These are phyloP conservation scores for Suhomyces bribrorum DNA, from an alignment of 1,139 yeast genomes.

Conservation along the genomic window DNA sequence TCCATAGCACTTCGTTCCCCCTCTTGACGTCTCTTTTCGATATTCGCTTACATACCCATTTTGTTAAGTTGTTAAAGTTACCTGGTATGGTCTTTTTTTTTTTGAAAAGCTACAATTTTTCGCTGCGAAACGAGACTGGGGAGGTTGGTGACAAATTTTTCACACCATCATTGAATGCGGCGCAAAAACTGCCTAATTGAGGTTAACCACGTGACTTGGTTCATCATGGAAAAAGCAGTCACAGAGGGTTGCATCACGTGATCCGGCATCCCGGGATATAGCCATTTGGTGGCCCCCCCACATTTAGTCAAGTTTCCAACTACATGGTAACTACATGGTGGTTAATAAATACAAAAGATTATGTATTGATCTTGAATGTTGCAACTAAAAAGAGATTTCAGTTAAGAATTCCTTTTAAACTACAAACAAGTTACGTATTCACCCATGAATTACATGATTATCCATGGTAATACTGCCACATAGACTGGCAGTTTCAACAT, in stretches of 20 bases:
- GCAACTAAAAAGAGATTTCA: slow-evolving; percentile 14
- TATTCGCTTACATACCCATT: slow-evolving; percentile 23
- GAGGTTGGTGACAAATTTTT: slow-evolving; percentile 9
- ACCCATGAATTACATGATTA: too few relatives aligned
- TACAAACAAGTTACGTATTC: slow-evolving; percentile 5
- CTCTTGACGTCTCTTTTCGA: too few relatives aligned
- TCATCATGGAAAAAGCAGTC: slow-evolving; percentile 12
- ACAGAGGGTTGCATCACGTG: slow-evolving; percentile 7
- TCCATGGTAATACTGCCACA: neutral
- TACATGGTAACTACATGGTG: too few relatives aligned
- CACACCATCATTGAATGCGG: slow-evolving; percentile 8
- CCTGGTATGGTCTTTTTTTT: slow-evolving; percentile 8
- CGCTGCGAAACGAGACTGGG: slow-evolving; percentile 6
- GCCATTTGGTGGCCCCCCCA: too few relatives aligned
- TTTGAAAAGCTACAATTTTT: slow-evolving; percentile 7
- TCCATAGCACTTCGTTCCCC: too few relatives aligned
- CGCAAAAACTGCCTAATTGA: slow-evolving; percentile 7
- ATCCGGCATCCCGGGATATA: too few relatives aligned
- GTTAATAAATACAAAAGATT: slow-evolving; percentile 1
- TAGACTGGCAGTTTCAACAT: slow-evolving; percentile 2
- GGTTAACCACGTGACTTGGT: slow-evolving; percentile 3
- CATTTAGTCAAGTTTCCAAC: too few relatives aligned
- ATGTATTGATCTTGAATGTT: slow-evolving; percentile 7
- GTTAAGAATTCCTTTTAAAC: slow-evolving; percentile 17
- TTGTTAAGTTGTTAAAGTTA: slow-evolving; percentile 16